Conservation (phyloP, 345 rosid species). For the Salix brachista region DNA sequence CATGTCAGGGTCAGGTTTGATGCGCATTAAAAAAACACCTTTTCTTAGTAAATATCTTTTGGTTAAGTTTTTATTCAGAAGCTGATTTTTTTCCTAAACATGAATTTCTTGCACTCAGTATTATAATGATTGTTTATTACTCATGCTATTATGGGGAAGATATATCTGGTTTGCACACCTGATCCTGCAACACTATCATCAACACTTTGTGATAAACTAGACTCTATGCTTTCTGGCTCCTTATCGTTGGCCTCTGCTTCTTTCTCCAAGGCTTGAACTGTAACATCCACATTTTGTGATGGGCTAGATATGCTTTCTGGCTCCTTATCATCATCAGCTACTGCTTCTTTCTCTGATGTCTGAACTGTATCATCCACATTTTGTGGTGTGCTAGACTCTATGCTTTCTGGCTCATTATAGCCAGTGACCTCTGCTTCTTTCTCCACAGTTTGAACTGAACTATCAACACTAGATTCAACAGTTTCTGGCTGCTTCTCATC, state of each 20-base stretch:
- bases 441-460: neutral
- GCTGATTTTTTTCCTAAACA: too few relatives aligned
- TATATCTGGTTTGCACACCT: conserved; percentile 26
- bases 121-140: conserved; percentile 7
- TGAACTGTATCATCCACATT: conserved; percentile 17
- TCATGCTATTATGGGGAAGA: conserved; percentile 26
- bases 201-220: neutral
- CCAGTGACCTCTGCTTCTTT: conserved; percentile 16
- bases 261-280: conserved; percentile 2
- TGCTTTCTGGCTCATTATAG: neutral
- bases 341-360: conserved; percentile 15
- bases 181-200: conserved; percentile 37
- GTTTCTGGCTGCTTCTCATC: conserved; percentile 13
- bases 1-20: neutral
- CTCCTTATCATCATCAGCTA: neutral
- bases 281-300: conserved; percentile 17
- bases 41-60: neutral
- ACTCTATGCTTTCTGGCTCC: neutral
- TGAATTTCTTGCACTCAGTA: too few relatives aligned
- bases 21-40: neutral
- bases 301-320: neutral
- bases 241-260: conserved; percentile 11
- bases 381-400: conserved; percentile 4
- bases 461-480: conserved; percentile 15
- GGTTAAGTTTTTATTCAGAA: neutral